Conservation (phyloP, 192 early-diverging fungal species). For the Oehlia diaphana region DNA sequence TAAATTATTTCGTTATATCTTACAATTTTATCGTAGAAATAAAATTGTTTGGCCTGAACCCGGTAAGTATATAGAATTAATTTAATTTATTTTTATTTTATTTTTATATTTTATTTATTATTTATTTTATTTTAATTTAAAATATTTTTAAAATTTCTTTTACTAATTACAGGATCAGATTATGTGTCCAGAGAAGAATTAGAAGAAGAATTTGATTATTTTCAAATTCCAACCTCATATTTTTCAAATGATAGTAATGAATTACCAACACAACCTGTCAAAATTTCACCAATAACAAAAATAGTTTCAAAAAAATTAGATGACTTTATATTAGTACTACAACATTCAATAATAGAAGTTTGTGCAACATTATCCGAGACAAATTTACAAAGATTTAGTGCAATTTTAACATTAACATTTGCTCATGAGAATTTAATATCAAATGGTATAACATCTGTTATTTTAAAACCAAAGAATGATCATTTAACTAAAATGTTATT, state of each 20-base stretch:
- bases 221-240: neutral
- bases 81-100: neutral
- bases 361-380: neutral
- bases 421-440: neutral
- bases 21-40: constrained; percentile 13
- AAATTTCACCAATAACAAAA: neutral
- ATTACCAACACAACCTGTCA: neutral
- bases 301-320: neutral
- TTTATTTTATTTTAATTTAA: no score
- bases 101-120: neutral
- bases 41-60: constrained; percentile 10
- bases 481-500: neutral
- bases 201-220: constrained; percentile 20
- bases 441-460: neutral
- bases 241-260: neutral
- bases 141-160: neutral
- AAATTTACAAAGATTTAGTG: neutral
- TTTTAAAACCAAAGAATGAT: neutral
- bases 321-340: neutral
- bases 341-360: neutral
- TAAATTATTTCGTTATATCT: constrained; percentile 12
- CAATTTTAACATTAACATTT: neutral
- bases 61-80: neutral
- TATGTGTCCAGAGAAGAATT: constrained; percentile 7
- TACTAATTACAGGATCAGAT: neutral